phyloP scores from a whole-genome alignment of 2,329 filamentous ascomycete genomes.

The Apiospora hydei region DNA sequence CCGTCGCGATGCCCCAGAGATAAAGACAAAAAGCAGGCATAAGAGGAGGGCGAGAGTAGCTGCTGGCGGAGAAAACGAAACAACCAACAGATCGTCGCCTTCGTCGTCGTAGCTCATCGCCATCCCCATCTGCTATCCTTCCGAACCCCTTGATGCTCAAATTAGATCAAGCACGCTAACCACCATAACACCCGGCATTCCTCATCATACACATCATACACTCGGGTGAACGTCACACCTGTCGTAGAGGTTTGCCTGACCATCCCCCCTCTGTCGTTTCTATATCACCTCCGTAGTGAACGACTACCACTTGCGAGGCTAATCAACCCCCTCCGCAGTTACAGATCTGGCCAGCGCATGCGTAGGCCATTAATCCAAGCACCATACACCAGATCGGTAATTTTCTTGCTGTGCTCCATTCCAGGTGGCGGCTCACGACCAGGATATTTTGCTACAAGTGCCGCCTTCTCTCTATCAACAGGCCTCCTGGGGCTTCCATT shows the following conservation, averaged over 20 bases:
- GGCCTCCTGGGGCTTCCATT: constrained; percentile 42
- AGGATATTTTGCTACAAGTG: constrained; percentile 61
- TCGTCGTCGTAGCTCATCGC: constrained; percentile 15
- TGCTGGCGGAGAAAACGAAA: background rate
- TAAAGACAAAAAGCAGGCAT: background rate
- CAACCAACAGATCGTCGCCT: background rate
- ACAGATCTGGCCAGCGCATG: constrained; percentile 63
- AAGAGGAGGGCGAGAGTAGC: background rate
- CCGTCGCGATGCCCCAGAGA: constrained; percentile 9
- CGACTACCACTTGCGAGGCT: background rate
- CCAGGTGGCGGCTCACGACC: constrained; percentile 66
- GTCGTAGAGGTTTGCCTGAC: background rate
- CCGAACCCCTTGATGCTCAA: constrained; percentile 2
- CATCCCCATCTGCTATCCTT: background rate
- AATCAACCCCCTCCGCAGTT: background rate
- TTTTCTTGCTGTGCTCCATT: constrained; percentile 90
- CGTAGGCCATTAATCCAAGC: constrained; percentile 88
- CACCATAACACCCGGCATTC: background rate
- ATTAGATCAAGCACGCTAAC: background rate
- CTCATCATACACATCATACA: background rate
- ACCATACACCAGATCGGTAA: constrained; percentile 89
- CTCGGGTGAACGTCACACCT: background rate
- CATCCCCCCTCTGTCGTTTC: background rate
- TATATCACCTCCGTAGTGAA: background rate
- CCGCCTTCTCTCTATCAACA: constrained; percentile 55